These are phyloP conservation scores for Heimioporus sp. DNA, from an alignment of 768 basidiomycete species.

Conservation along the genomic window DNA sequence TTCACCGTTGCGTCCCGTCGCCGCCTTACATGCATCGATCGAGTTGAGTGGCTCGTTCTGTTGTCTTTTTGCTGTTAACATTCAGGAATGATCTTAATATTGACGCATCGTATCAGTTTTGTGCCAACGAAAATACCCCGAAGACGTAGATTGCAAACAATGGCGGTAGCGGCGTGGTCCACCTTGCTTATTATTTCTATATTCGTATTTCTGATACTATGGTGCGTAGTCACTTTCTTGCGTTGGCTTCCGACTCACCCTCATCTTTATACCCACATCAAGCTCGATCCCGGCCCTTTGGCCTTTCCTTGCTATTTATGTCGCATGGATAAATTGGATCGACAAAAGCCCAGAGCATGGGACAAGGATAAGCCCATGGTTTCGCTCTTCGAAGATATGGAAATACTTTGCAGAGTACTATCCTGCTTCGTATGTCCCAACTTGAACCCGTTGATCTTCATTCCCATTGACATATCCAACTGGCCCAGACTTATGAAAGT, in stretches of 20 bases:
- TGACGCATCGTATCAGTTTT: conserved; percentile 48
- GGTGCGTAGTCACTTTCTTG: conserved; percentile 46
- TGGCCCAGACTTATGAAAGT: conserved; percentile 34
- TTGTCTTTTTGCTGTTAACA: neutral
- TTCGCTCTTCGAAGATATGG: conserved; percentile 72
- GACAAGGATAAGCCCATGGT: conserved; percentile 71
- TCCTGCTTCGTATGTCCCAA: conserved; percentile 72
- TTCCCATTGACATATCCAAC: neutral
- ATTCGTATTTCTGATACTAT: conserved; percentile 72
- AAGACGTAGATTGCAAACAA: conserved; percentile 83
- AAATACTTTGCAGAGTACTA: conserved; percentile 91
- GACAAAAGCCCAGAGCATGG: conserved; percentile 77
- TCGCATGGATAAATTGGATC: conserved; percentile 72
- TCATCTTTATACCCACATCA: neutral
- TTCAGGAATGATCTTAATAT: neutral
- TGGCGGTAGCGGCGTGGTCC: conserved; percentile 87
- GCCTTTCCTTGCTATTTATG: conserved; percentile 77
- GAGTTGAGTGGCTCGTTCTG: conserved; percentile 46
- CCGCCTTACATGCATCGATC: conserved; percentile 68
- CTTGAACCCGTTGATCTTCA: neutral
- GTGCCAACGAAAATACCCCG: conserved; percentile 85
- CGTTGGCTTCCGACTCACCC: neutral
- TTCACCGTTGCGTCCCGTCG: conserved; percentile 61
- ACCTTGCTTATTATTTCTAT: conserved; percentile 69
- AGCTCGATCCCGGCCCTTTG: conserved; percentile 90